Evolutionary conservation across 257 asterid species (phyloP).

Genomic region (Penstemon newberryi): DNA sequence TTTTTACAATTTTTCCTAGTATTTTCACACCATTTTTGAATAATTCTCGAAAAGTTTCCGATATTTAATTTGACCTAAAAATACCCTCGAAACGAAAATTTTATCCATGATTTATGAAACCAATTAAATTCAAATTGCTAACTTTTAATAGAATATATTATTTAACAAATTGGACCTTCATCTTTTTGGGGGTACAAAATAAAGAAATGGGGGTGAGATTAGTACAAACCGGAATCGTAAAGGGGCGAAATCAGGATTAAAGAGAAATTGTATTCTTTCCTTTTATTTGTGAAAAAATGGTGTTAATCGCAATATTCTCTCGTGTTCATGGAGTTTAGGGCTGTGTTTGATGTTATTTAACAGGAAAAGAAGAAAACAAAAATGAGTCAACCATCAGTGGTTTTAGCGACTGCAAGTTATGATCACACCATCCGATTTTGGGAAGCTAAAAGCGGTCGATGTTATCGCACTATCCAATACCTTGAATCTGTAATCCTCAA

Average conservation of each 20-base stretch:
- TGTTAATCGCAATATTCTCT: not conserved
- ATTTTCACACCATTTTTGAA: too few species aligned
- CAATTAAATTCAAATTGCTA: too few species aligned
- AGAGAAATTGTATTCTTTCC: not conserved
- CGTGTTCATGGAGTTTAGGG: slow-evolving; percentile 1
- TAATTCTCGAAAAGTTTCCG: too few species aligned
- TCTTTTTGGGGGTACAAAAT: not conserved
- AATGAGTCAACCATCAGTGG: slow-evolving; percentile 94
- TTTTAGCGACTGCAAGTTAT: slow-evolving; percentile 95
- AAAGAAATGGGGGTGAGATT: not conserved
- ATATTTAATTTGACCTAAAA: too few species aligned
- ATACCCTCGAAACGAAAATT: too few species aligned
- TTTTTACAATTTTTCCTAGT: too few species aligned
- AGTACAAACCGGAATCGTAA: not conserved
- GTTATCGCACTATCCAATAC: slow-evolving; percentile 88
- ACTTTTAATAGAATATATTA: too few species aligned
- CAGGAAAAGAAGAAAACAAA: slow-evolving; percentile 27
- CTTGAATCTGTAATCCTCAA: slow-evolving; percentile 75
- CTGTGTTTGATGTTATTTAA: too few species aligned
- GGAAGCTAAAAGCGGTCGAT: slow-evolving; percentile 95
- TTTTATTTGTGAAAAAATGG: not conserved
- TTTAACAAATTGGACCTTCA: not conserved
- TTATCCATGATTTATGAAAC: too few species aligned
- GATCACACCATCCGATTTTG: slow-evolving; percentile 97
- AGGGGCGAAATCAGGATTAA: slow-evolving; percentile 14